Conservation (phyloP, 495 filamentous ascomycete genomes). For the Penicillium simplicissimum region DNA sequence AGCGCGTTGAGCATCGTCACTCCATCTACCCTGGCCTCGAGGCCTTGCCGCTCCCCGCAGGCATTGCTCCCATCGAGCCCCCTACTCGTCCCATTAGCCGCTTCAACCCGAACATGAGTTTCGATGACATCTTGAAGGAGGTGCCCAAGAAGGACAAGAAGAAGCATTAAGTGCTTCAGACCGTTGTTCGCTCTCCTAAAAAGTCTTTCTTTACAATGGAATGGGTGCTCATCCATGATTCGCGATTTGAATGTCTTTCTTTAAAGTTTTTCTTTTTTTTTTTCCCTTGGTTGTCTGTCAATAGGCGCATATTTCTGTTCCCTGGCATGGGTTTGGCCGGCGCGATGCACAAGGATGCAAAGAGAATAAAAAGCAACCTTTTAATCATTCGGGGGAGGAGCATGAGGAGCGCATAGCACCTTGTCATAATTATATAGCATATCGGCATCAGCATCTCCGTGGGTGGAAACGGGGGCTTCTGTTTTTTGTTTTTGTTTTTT, state of each 20-base stretch:
- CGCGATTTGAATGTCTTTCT: slow-evolving; percentile 13
- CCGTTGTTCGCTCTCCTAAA: slow-evolving; percentile 10
- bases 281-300: slow-evolving; percentile 25
- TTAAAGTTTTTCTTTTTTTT: slow-evolving; percentile 13
- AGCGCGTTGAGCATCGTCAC: slow-evolving; percentile 38
- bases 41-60: slow-evolving; percentile 51
- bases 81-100: slow-evolving; percentile 41
- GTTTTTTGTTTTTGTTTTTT: no score
- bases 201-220: slow-evolving; percentile 2
- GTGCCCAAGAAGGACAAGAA: slow-evolving; percentile 44
- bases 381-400: slow-evolving; percentile 24
- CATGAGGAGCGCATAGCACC: slow-evolving; percentile 21
- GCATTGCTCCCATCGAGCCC: slow-evolving; percentile 50
- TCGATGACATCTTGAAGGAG: slow-evolving; percentile 53
- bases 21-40: slow-evolving; percentile 53
- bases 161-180: slow-evolving; percentile 37
- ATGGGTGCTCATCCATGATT: slow-evolving; percentile 4
- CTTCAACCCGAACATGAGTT: slow-evolving; percentile 54
- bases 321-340: slow-evolving; percentile 30
- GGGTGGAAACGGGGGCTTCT: slow-evolving; percentile 12
- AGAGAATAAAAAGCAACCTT: slow-evolving; percentile 24
- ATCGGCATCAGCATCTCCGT: slow-evolving; percentile 27
- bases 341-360: slow-evolving; percentile 29
- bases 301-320: slow-evolving; percentile 34
- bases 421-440: slow-evolving; percentile 27